phyloP scores from a whole-genome alignment of 139 green algal species.

The Pleodorina starrii region DNA sequence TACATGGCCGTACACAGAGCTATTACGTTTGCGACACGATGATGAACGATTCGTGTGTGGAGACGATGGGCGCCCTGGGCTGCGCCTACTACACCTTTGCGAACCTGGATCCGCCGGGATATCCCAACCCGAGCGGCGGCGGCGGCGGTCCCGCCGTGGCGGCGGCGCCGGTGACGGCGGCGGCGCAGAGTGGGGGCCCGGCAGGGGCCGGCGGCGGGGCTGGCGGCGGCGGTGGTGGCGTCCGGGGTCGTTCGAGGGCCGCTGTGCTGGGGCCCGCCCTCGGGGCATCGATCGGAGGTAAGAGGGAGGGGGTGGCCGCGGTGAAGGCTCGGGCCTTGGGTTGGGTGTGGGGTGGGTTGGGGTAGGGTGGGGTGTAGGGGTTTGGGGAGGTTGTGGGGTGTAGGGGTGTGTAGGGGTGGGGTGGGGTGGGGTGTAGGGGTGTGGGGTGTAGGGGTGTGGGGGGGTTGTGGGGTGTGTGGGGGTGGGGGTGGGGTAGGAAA shows the following conservation, averaged over 20 bases:
- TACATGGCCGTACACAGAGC: neutral
- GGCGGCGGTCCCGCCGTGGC: neutral
- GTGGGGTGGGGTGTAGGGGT: neutral
- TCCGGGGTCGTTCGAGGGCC: too few relatives aligned
- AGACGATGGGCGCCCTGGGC: neutral
- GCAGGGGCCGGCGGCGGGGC: neutral
- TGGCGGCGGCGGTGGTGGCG: too few relatives aligned
- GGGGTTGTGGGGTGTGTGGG: too few relatives aligned
- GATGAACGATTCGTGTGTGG: neutral
- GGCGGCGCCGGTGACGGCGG: neutral
- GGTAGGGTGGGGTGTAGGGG: neutral
- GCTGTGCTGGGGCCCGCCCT: neutral
- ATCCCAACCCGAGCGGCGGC: neutral
- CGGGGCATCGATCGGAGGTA: neutral
- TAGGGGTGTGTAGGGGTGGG: neutral
- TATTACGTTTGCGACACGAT: neutral
- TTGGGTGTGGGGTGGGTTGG: neutral
- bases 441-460: neutral
- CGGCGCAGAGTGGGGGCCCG: neutral
- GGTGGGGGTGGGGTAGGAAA: too few relatives aligned
- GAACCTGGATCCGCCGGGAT: neutral
- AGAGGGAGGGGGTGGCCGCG: neutral
- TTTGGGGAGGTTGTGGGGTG: neutral
- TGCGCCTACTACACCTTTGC: conserved; percentile 6
- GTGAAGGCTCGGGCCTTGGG: neutral